Evolutionary conservation across 345 rosid species (phyloP).

Genomic region (Abelmoschus esculentus): DNA sequence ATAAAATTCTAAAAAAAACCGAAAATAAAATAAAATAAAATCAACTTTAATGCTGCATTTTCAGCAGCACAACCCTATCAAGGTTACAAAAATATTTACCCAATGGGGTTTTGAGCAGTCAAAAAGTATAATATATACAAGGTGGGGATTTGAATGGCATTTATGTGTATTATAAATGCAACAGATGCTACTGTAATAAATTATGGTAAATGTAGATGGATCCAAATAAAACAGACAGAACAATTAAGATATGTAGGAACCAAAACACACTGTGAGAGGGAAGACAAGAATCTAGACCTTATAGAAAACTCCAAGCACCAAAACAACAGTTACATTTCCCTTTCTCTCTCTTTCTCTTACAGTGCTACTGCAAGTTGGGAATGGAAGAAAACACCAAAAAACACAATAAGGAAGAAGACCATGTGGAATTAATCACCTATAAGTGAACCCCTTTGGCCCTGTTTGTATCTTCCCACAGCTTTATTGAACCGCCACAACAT

Average conservation of each 20-base stretch:
- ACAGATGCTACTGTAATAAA: no score
- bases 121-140: no score
- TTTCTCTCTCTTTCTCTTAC: not conserved
- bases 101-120: no score
- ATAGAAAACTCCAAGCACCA: conserved; percentile 3
- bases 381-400: not conserved
- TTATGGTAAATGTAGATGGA: no score
- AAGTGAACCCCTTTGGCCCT: conserved; percentile 28
- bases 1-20: no score
- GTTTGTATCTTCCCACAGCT: conserved; percentile 93
- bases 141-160: no score
- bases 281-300: conserved; percentile 7
- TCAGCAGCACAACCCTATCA: no score
- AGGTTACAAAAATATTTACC: no score
- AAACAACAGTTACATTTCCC: not conserved
- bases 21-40: no score
- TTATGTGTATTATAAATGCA: no score
- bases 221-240: no score
- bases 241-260: not conserved
- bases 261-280: not conserved
- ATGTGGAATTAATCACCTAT: not conserved
- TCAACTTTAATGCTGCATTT: no score
- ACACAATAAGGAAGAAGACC: not conserved
- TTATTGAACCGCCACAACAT: conserved; percentile 59
- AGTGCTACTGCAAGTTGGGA: not conserved